Evolutionary conservation across 805 yeast genomes (phyloP).

Genomic region (Candida qinlingensis): DNA sequence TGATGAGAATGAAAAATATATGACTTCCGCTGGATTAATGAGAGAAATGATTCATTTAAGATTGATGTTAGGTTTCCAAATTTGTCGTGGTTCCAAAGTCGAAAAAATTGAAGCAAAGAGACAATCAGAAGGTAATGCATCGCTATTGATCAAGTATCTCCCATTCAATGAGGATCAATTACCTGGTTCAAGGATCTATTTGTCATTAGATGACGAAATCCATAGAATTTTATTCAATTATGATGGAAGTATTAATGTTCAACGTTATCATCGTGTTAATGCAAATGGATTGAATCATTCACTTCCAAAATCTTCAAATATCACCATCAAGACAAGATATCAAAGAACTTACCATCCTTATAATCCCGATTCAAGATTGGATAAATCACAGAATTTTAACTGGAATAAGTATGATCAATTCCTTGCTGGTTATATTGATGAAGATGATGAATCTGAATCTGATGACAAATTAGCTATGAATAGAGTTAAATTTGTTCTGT

Average conservation of each 20-base stretch:
- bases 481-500: conserved; percentile 75
- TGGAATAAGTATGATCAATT: conserved; percentile 93
- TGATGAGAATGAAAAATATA: conserved; percentile 46
- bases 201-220: conserved; percentile 76
- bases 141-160: conserved; percentile 51
- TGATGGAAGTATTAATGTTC: conserved; percentile 72
- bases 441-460: conserved; percentile 50
- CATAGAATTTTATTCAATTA: conserved; percentile 76
- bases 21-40: conserved; percentile 57
- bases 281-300: conserved; percentile 22
- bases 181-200: conserved; percentile 60
- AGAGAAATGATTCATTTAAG: conserved; percentile 85
- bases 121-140: conserved; percentile 50
- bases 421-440: conserved; percentile 87
- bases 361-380: conserved; percentile 48
- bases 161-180: conserved; percentile 36
- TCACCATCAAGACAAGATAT: conserved; percentile 71
- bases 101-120: conserved; percentile 58
- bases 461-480: conserved; percentile 46
- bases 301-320: conserved; percentile 36
- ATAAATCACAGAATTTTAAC: conserved; percentile 52
- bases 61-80: conserved; percentile 82
- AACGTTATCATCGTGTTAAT: conserved; percentile 50
- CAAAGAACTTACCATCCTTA: conserved; percentile 60
- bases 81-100: conserved; percentile 70